Evolutionary conservation across 108 stramenopile species (phyloP).

Genomic region (Cyclotella kingstonii): DNA sequence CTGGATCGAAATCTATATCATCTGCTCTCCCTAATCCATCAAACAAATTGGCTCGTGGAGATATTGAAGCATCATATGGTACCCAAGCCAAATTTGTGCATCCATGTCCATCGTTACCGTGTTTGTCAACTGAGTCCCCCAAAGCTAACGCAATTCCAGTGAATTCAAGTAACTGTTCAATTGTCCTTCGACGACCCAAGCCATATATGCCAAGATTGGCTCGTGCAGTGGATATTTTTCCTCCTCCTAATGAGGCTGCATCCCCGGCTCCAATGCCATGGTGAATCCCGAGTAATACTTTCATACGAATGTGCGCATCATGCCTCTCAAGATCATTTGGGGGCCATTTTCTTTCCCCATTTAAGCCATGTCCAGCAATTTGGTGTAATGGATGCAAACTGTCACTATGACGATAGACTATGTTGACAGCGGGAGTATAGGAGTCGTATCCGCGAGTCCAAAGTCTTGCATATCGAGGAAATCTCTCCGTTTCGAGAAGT

Average conservation of each 20-base stretch:
- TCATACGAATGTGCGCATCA: conserved; percentile 44
- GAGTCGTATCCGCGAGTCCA: conserved; percentile 88
- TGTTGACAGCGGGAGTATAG: conserved; percentile 78
- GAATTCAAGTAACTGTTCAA: conserved; percentile 73
- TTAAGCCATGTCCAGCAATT: conserved; percentile 48
- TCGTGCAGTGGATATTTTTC: conserved; percentile 38
- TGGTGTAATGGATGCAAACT: conserved; percentile 42
- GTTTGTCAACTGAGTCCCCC: conserved; percentile 6
- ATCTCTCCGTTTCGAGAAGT: conserved; percentile 89
- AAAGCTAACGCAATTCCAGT: conserved; percentile 58
- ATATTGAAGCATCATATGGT: conserved; percentile 70
- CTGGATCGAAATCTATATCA: conserved; percentile 79
- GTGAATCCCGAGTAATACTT: conserved; percentile 41
- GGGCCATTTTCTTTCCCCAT: conserved; percentile 71
- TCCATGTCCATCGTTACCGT: conserved; percentile 41
- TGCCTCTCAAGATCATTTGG: conserved; percentile 40
- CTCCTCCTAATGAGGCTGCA: conserved; percentile 29
- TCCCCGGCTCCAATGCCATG: conserved; percentile 30
- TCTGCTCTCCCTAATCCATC: conserved; percentile 57
- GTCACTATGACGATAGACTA: conserved; percentile 61
- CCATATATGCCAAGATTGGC: conserved; percentile 84
- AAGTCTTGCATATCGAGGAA: conserved; percentile 80
- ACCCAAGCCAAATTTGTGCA: conserved; percentile 64
- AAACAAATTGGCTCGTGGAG: conserved; percentile 71
- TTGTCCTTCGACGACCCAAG: conserved; percentile 70